Evolutionary conservation across 768 basidiomycete species (phyloP), one percentile per base, ranked within the genome.

Genomic region (Lentinula lateritia): DNA sequence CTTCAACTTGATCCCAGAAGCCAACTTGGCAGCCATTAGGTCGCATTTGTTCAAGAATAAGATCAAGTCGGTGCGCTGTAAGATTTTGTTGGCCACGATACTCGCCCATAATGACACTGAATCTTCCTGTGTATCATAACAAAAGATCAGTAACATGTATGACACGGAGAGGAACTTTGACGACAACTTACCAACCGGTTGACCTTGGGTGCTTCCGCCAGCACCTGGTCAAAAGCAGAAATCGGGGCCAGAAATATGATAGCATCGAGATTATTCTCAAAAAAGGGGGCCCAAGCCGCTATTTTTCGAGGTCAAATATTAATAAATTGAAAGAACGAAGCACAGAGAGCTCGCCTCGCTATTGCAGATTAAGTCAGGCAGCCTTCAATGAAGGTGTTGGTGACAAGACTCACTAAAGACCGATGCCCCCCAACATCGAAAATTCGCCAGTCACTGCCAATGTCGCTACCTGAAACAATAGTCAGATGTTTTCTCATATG

Each of bases 11-110:
- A 89, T 79, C 35, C 90, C 90, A 1, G 87, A 78, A 18, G 75
- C 73, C 10, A 92, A 81, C 67, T 92, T 92, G 50, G 77, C 66
- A 62, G 82, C 82, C 58, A 92, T 73, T 62, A 92, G 88, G 67
- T 92, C 90, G 62, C 87, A 87, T 70, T 93, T 93, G 75, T 92
- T 93, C 57, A 93, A 76, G 76, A 92, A 93, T 50, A 92, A 77
- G 62, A 92, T 87, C 38, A 92, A 76, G 65, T 89, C 87, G 35
- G 91, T 89, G 50, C 81, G 76, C 48, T 83, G 83, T 5, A 93
- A 78, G 28, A 92, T 81, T 66, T 80, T 83, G 74, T 91, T 91
- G 34, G 83, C 80, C 64, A 87, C 88, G 18, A 93, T 82, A 15
- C 81, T 79, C 58, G 83, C 86, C 90, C 90, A 93, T 9, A 93